Percentiles rank a stretch among this genome's conserved stretches.
Conservation (phyloP, 495 filamentous ascomycete genomes). For the Xylaria venustula region DNA sequence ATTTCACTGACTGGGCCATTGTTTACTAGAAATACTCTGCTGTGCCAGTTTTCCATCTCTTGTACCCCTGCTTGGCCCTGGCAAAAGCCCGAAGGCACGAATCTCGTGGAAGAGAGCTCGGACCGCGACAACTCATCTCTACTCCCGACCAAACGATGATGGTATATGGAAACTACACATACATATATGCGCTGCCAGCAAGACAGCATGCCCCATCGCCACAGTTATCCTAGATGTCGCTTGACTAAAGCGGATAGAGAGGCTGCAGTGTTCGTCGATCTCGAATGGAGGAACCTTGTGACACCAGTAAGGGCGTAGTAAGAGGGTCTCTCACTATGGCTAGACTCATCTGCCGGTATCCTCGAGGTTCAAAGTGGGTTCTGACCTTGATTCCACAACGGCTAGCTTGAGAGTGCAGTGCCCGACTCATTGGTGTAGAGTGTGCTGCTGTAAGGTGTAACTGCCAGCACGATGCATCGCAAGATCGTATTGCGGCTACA, state of each 20-base stretch:
- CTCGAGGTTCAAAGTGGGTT: not conserved
- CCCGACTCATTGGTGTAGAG: too few species aligned
- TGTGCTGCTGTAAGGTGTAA: too few species aligned
- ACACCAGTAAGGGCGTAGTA: not conserved
- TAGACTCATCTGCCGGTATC: conserved; percentile 4
- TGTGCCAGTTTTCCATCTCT: not conserved
- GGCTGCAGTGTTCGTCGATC: conserved; percentile 13
- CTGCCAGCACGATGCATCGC: not conserved
- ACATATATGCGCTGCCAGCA: conserved; percentile 16
- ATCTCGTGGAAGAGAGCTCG: not conserved
- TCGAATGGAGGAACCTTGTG: not conserved
- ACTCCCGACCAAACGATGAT: conserved; percentile 1
- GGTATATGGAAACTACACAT: conserved; percentile 1
- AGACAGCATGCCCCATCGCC: conserved; percentile 3
- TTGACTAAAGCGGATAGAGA: conserved; percentile 6
- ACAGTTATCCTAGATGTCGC: conserved; percentile 3
- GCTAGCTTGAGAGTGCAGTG: not conserved
- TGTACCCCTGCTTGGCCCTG: not conserved
- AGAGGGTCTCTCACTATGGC: not conserved
- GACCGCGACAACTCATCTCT: conserved; percentile 11
- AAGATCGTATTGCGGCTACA: not conserved
- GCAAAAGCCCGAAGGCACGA: conserved; percentile 5
- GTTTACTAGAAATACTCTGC: conserved; percentile 14
- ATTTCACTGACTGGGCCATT: not conserved
- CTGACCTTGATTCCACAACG: conserved; percentile 1